Conservation (phyloP, 139 green algal genomes). For the Chlorokybus atmophyticus region DNA sequence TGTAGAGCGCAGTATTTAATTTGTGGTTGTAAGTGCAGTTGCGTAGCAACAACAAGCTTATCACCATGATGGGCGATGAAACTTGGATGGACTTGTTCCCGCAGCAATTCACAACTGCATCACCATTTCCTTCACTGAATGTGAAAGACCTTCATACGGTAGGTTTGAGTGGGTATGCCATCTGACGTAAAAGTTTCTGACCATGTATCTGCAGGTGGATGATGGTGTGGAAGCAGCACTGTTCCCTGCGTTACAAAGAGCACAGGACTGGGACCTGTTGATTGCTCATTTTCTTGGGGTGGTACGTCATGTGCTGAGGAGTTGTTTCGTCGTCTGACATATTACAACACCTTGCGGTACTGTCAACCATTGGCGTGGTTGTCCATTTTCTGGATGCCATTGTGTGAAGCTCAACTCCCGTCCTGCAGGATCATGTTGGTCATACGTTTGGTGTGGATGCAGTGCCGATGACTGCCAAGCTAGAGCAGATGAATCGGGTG, state of each 20-base stretch:
- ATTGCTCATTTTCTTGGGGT: conserved; percentile 86
- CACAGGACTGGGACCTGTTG: conserved; percentile 67
- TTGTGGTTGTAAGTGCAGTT: too few species aligned
- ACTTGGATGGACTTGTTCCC: conserved; percentile 81
- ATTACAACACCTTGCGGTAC: too few species aligned
- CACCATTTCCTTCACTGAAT: conserved; percentile 79
- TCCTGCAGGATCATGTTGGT: conserved; percentile 71
- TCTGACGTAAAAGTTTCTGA: neutral
- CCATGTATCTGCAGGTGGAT: conserved; percentile 37
- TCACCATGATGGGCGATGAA: conserved; percentile 79
- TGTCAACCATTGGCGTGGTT: too few species aligned
- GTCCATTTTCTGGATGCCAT: too few species aligned
- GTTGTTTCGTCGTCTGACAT: too few species aligned
- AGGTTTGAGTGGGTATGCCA: neutral
- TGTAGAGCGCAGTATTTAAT: too few species aligned
- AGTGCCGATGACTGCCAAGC: conserved; percentile 63
- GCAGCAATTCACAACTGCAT: conserved; percentile 22
- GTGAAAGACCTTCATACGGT: conserved; percentile 89
- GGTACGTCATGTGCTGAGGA: conserved; percentile 1
- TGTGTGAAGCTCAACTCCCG: too few species aligned
- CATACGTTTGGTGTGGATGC: conserved; percentile 62
- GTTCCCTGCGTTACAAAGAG: conserved; percentile 22
- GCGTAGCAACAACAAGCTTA: conserved; percentile 19
- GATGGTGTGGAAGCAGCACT: conserved; percentile 50
- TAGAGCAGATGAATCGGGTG: conserved; percentile 28